These are phyloP conservation scores for Amanita pallidorosea DNA, from an alignment of 768 basidiomycete genomes.

Conservation along the genomic window DNA sequence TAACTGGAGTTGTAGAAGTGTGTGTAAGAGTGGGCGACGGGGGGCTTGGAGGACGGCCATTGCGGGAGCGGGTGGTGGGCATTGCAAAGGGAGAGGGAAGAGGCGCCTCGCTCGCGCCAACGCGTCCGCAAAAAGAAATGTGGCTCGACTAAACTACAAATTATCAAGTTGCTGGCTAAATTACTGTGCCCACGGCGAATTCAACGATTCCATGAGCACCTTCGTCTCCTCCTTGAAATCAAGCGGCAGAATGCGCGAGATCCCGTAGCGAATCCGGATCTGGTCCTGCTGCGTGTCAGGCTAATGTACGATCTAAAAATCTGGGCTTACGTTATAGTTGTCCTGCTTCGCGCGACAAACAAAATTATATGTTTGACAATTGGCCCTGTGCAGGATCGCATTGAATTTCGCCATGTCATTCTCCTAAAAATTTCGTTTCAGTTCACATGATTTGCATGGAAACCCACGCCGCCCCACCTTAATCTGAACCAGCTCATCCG, in stretches of 20 bases:
- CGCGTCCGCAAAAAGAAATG: constrained; percentile 9
- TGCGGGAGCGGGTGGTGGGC: background rate
- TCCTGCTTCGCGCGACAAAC: constrained; percentile 82
- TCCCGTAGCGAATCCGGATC: constrained; percentile 73
- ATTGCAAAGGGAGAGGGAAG: background rate
- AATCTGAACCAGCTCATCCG: constrained; percentile 67
- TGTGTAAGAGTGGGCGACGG: background rate
- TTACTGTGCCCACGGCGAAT: constrained; percentile 45
- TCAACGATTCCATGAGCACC: constrained; percentile 47
- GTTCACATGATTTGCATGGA: constrained; percentile 9
- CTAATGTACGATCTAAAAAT: background rate
- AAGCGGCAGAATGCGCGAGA: constrained; percentile 51
- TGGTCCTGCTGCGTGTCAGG: constrained; percentile 44
- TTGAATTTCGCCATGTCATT: constrained; percentile 49
- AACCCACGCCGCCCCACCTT: constrained; percentile 33
- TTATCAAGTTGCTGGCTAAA: background rate
- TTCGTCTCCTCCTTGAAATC: constrained; percentile 64
- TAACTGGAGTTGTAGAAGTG: constrained; percentile 8
- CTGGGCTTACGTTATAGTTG: constrained; percentile 59
- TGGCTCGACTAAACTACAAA: constrained; percentile 9
- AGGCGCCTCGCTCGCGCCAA: background rate
- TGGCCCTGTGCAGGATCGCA: constrained; percentile 48
- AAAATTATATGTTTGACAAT: constrained; percentile 71
- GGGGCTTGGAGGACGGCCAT: constrained; percentile 2
- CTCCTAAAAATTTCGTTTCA: constrained; percentile 28